phyloP scores from a whole-genome alignment of 1,284 basidiomycete genomes.

The Trametes sp. region DNA sequence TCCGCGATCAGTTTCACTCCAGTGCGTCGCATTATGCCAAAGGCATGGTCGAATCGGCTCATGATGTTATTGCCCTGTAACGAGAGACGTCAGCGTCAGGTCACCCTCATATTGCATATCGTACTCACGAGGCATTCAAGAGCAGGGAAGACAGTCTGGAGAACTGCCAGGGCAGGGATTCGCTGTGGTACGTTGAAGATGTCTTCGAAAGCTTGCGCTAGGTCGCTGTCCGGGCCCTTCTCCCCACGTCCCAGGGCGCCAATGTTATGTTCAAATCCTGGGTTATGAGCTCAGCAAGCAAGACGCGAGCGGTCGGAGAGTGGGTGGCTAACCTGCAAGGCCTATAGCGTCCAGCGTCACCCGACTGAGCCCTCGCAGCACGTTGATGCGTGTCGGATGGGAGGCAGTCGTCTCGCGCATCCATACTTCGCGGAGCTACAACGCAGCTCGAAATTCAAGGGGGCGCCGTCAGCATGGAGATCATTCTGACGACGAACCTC shows the following conservation, averaged over 20 bases:
- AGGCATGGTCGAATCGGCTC: slow-evolving; percentile 18
- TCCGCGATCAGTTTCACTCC: slow-evolving; percentile 48
- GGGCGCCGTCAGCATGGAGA: no score
- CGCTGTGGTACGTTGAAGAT: slow-evolving; percentile 22
- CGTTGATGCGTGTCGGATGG: slow-evolving; percentile 45
- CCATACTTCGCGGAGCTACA: slow-evolving; percentile 41
- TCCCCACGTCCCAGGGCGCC: slow-evolving; percentile 41
- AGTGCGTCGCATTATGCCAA: slow-evolving; percentile 43
- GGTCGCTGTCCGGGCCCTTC: slow-evolving; percentile 45
- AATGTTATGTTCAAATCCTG: slow-evolving; percentile 61
- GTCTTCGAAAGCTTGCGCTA: slow-evolving; percentile 48
- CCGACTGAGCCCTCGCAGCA: slow-evolving; percentile 49
- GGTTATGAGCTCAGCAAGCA: no score
- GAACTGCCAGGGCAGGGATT: slow-evolving; percentile 12
- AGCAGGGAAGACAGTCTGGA: slow-evolving; percentile 19
- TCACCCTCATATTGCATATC: no score
- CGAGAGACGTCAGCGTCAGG: not conserved
- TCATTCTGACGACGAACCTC: no score
- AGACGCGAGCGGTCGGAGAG: no score
- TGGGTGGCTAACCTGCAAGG: slow-evolving; percentile 47
- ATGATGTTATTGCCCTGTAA: slow-evolving; percentile 10
- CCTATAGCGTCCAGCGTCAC: slow-evolving; percentile 60
- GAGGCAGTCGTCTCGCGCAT: slow-evolving; percentile 16
- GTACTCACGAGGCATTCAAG: slow-evolving; percentile 23
- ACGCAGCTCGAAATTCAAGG: not conserved